Conservation (phyloP, 2,329 filamentous ascomycete genomes). For the Pestalotiopsis fici region DNA sequence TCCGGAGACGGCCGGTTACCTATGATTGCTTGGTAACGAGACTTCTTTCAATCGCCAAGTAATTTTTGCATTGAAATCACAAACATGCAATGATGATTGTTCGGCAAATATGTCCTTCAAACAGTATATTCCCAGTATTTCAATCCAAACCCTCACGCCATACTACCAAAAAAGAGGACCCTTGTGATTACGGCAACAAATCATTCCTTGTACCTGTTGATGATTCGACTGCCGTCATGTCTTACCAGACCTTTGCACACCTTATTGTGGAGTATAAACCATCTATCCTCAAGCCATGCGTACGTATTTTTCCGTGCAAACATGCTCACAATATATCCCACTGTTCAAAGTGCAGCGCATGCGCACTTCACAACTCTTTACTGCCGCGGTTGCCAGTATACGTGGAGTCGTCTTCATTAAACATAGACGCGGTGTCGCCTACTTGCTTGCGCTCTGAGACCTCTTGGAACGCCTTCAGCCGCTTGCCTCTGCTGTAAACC, state of each 20-base stretch:
- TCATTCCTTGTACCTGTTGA: not conserved
- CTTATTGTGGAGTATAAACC: not conserved
- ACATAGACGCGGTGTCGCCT: conserved; percentile 67
- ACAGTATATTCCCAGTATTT: not conserved
- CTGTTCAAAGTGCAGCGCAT: not conserved
- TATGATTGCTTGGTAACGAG: no score
- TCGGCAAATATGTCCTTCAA: not conserved
- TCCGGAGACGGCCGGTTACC: no score
- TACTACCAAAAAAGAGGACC: not conserved
- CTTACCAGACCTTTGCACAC: not conserved
- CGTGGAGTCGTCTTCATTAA: conserved; percentile 14
- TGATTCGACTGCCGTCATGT: not conserved
- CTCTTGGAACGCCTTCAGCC: conserved; percentile 66
- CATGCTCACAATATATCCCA: not conserved
- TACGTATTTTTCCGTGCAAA: not conserved
- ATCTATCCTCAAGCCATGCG: not conserved
- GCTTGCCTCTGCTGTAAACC: conserved; percentile 52
- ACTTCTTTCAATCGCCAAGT: no score
- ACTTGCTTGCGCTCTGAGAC: conserved; percentile 88
- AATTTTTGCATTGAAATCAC: no score
- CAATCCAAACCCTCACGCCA: not conserved
- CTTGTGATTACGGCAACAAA: not conserved
- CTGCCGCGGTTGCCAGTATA: conserved; percentile 7
- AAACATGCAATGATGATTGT: not conserved
- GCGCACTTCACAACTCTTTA: conserved; percentile 3